Base-by-base conservation (phyloP, 176 grass and related monocot genomes). In the Rhynchospora breviuscula region DNA sequence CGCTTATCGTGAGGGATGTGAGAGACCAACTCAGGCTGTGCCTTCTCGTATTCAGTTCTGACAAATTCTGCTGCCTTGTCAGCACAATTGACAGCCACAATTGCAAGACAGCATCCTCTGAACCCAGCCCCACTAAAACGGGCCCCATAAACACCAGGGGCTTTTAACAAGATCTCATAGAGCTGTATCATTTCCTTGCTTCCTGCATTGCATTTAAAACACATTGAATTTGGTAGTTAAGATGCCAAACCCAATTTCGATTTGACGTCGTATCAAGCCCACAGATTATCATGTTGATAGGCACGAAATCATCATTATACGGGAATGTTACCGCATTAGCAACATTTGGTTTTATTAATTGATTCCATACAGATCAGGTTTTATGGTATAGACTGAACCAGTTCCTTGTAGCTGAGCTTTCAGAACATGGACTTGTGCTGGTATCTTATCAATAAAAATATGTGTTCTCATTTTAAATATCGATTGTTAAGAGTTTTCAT, bases 71-170 rank as follows among this genome's bases (percentile, higher is more conserved):
- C 92, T 0, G 95, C 95, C 69, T 66, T 86, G 59, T 95, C 95
- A 1, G 92, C 91, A 10, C 1, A 59, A 44, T 56, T 33, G 43
- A 35, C 14, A 45, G 88, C 83, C 44, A 98, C 92, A 52, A 98
- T 75, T 4, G 92, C 95, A 17, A 98, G 89, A 83, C 95, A 98
- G 58, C 95, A 98, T 68, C 95, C 95, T 61, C 95, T 93, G 84
- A 98, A 98, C 59, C 95, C 95, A 7, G 92, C 95, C 62, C 95
- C 95, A 40, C 95, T 98, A 87, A 98, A 98, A 21, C 95, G 90
- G 43, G 89, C 87, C 15, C 95, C 95, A 6, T 91, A 89, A 23
- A 95, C 91, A 60, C 95, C 95, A 0, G 95, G 95, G 65, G 92
- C 88, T 58, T 95, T 91, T 3, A 98, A 82, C 78, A 98, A 86